Conservation (phyloP, 164 flowering plant genomes). For the Umbellularia californica region DNA sequence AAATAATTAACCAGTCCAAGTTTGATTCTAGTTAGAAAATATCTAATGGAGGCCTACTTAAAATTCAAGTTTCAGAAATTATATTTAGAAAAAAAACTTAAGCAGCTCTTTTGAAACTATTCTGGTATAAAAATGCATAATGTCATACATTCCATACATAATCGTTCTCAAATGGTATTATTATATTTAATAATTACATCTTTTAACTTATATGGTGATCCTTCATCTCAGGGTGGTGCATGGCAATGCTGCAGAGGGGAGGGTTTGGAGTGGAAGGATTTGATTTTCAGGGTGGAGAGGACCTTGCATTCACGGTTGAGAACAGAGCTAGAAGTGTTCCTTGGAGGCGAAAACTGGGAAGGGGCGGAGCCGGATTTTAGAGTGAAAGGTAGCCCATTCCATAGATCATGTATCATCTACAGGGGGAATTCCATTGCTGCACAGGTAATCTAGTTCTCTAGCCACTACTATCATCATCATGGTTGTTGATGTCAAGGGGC, state of each 20-base stretch:
- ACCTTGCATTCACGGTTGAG: conserved; percentile 22
- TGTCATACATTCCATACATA: not conserved
- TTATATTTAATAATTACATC: not conserved
- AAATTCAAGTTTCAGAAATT: no score
- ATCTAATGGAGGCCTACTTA: no score
- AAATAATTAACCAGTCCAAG: no score
- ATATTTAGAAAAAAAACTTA: no score
- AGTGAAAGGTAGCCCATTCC: conserved; percentile 54
- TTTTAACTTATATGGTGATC: not conserved
- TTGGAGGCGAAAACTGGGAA: conserved; percentile 25
- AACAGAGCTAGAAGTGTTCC: conserved; percentile 45
- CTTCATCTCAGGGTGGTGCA: conserved; percentile 27
- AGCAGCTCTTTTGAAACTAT: not conserved
- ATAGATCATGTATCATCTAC: conserved; percentile 68
- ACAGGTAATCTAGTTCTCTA: conserved; percentile 42
- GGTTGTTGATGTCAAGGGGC: not conserved
- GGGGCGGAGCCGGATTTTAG: conserved; percentile 23
- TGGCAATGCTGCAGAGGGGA: conserved; percentile 52
- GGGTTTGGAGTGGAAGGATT: conserved; percentile 25
- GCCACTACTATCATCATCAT: not conserved
- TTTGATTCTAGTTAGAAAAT: no score
- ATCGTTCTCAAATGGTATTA: not conserved
- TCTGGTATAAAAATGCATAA: not conserved
- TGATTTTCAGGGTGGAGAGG: conserved; percentile 42
- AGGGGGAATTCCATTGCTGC: conserved; percentile 53